Evolutionary conservation across 768 basidiomycete species (phyloP), one percentile per base, ranked within the genome.

Genomic region (Suillus tomentosus): DNA sequence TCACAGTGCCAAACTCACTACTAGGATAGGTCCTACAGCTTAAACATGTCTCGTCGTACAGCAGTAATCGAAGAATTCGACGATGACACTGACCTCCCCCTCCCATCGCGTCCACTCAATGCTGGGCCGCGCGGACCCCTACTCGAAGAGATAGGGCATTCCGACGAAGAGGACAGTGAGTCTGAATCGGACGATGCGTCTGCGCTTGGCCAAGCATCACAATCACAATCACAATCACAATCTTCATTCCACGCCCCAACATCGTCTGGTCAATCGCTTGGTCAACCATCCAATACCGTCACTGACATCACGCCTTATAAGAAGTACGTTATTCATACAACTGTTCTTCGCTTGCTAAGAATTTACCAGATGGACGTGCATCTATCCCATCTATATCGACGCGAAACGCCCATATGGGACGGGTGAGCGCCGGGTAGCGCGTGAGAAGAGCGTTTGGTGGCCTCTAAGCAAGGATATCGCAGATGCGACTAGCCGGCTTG

Each of bases 371-470:
- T 97, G 96, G 96, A 90, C 94, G 53, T 93, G 92, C 70, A 87
- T 99, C 72, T 99, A 99, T 75, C 96, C 96, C 6, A 91, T 98
- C 72, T 98, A 98, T 77, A 86, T 99, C 63, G 96, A 99, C 77
- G 95, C 96, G 42, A 97, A 98, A 74, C 89, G 90, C 2, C 88
- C 95, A 0, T 92, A 93, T 75, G 87, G 87, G 4, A 89, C 84
- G 6, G 94, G 95, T 22, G 87, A 91, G 68, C 87, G 96, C 47
- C 84, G 96, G 57, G 87, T 99, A 62, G 80, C 88, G 36, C 84
- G 95, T 34, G 82, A 83, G 62, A 90, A 91, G 77, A 84, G 90
- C 63, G 75, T 98, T 36, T 95, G 95, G 94, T 98, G 94, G 94
- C 96, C 96, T 1, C 83, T 96, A 56, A 94, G 92, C 77, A 91